Evolutionary conservation across 192 early-diverging fungal genomes (phyloP).

Genomic region (Linnemannia zychae): DNA sequence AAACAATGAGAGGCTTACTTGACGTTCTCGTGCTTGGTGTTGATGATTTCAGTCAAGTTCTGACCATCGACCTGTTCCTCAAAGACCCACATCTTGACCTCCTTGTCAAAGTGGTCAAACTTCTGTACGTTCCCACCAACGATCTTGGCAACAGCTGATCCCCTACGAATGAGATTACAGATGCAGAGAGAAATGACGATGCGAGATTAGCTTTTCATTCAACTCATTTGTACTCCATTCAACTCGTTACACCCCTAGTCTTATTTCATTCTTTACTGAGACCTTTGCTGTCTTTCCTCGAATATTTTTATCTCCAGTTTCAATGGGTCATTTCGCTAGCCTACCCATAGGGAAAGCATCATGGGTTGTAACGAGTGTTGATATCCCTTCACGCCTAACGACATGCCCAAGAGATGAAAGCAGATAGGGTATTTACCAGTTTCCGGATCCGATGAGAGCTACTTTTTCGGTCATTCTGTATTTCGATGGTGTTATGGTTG

Average conservation of each 20-base stretch:
- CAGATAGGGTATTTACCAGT: slow-evolving; percentile 78
- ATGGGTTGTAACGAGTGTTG: not conserved
- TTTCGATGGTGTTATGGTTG: slow-evolving; percentile 1
- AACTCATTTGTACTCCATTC: not conserved
- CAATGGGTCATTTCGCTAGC: not conserved
- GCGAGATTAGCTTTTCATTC: not conserved
- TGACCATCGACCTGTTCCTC: slow-evolving; percentile 88
- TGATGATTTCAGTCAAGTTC: slow-evolving; percentile 94
- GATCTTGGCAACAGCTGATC: slow-evolving; percentile 92
- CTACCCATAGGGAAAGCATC: not conserved
- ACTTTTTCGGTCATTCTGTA: slow-evolving; percentile 76
- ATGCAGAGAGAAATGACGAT: not conserved
- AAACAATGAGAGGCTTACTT: slow-evolving; percentile 59
- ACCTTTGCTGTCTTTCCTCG: not conserved
- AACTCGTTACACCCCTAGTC: not conserved
- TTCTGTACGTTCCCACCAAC: slow-evolving; percentile 84
- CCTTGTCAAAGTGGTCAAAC: slow-evolving; percentile 72
- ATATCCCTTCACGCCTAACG: not conserved
- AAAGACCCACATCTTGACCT: slow-evolving; percentile 96
- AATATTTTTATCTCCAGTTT: not conserved
- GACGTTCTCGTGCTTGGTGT: slow-evolving; percentile 91
- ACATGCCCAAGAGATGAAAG: not conserved
- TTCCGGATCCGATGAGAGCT: slow-evolving; percentile 92
- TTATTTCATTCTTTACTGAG: not conserved
- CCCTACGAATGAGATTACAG: slow-evolving; percentile 77